phyloP scores from a whole-genome alignment of 1,284 basidiomycete species.

The Pisolithus thermaeus region DNA sequence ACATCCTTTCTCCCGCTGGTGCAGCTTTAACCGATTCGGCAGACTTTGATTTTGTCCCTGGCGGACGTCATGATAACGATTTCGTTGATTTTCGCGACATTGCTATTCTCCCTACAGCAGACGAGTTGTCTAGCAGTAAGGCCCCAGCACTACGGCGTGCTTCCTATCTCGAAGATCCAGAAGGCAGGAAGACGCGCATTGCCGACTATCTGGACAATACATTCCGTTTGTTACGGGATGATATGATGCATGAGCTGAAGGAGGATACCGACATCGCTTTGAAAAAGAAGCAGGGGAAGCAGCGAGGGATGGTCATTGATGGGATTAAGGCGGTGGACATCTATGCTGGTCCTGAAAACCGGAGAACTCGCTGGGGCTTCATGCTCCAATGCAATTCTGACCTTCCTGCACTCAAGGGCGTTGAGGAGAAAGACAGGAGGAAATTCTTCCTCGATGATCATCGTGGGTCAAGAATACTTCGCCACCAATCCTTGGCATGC shows the following conservation, averaged over 20 bases:
- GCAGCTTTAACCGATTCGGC: slow-evolving; percentile 10
- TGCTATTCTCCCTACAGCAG: slow-evolving; percentile 52
- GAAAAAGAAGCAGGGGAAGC: slow-evolving; percentile 41
- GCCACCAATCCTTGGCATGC: slow-evolving; percentile 48
- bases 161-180: slow-evolving; percentile 38
- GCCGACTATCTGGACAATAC: slow-evolving; percentile 56
- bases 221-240: slow-evolving; percentile 58
- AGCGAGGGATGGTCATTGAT: slow-evolving; percentile 38
- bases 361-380: slow-evolving; percentile 42
- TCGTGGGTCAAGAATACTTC: slow-evolving; percentile 33
- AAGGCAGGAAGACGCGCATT: slow-evolving; percentile 31
- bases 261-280: slow-evolving; percentile 49
- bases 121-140: slow-evolving; percentile 44
- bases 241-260: slow-evolving; percentile 58
- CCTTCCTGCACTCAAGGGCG: slow-evolving; percentile 35
- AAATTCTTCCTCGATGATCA: slow-evolving; percentile 36
- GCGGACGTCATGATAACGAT: slow-evolving; percentile 65
- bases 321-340: slow-evolving; percentile 35
- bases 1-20: slow-evolving; percentile 29
- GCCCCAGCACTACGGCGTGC: slow-evolving; percentile 43
- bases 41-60: slow-evolving; percentile 32
- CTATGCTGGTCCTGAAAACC: slow-evolving; percentile 30
- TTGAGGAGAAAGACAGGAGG: slow-evolving; percentile 29
- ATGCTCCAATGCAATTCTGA: slow-evolving; percentile 38
- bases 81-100: slow-evolving; percentile 51